Evolutionary conservation across 257 asterid species (phyloP).

Genomic region (Jaltomata sinuosa): DNA sequence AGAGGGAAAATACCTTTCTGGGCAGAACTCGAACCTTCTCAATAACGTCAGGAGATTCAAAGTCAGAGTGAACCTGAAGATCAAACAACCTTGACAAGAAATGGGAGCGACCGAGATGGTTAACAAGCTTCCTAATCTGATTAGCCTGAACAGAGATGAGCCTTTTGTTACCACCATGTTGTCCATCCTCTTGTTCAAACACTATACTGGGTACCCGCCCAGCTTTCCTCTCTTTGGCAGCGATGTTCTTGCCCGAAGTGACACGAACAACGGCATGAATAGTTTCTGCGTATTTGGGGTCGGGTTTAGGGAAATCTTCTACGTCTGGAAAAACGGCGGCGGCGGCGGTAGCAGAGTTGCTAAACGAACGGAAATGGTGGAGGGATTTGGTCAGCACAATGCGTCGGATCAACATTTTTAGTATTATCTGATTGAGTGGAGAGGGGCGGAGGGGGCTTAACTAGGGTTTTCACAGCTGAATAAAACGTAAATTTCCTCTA

Average conservation of each 20-base stretch:
- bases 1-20: constrained; percentile 38
- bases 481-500: too few relatives aligned
- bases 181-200: constrained; percentile 91
- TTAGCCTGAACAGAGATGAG: constrained; percentile 72
- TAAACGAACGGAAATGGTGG: constrained; percentile 27
- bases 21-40: constrained; percentile 91
- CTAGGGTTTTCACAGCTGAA: too few relatives aligned
- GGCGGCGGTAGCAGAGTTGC: constrained; percentile 35
- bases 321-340: constrained; percentile 24
- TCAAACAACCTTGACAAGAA: constrained; percentile 69
- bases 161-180: constrained; percentile 91
- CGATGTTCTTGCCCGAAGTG: constrained; percentile 55
- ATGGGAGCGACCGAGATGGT: constrained; percentile 53
- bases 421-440: too few relatives aligned
- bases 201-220: constrained; percentile 88
- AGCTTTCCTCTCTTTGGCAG: constrained; percentile 58
- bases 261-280: constrained; percentile 68
- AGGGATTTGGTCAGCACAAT: constrained; percentile 30
- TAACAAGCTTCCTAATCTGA: constrained; percentile 92
- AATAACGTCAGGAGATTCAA: constrained; percentile 45
- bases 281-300: constrained; percentile 68
- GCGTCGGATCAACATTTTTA: constrained; percentile 69
- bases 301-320: constrained; percentile 59
- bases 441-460: too few relatives aligned
- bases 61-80: constrained; percentile 63